phyloP scores from a whole-genome alignment of 2,329 filamentous ascomycete species.

The Sarocladium kiliense region DNA sequence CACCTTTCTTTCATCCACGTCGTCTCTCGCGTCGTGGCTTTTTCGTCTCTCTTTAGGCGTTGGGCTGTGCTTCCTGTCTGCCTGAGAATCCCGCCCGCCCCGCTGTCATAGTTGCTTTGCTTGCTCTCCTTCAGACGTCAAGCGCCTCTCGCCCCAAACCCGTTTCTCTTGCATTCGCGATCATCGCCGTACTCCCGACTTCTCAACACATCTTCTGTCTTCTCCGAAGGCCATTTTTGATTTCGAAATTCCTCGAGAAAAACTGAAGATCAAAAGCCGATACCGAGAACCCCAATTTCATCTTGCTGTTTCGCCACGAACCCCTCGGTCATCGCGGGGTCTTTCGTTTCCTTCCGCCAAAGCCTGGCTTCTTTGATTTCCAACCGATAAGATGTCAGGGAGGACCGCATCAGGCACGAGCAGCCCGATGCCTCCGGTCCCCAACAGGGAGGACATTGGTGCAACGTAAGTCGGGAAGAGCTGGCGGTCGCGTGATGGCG shows the following conservation, averaged over 20 bases:
- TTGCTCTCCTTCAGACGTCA: constrained; percentile 2
- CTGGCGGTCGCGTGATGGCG: neutral
- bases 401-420: constrained; percentile 5
- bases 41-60: neutral
- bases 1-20: neutral
- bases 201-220: neutral
- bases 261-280: neutral
- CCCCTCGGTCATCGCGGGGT: constrained; percentile 4
- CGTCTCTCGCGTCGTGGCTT: neutral
- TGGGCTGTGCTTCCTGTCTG: neutral
- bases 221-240: neutral
- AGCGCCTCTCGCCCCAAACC: neutral
- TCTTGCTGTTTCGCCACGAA: neutral
- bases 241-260: neutral
- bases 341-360: neutral
- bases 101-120: neutral
- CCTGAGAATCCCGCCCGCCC: constrained; percentile 4
- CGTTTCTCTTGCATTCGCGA: neutral
- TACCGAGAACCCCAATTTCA: neutral
- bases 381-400: neutral
- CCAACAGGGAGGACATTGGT: constrained; percentile 56
- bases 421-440: constrained; percentile 49
- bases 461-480: constrained; percentile 37
- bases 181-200: neutral
- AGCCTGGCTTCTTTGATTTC: neutral